Percentiles rank a stretch among this genome's conserved stretches.
These are phyloP conservation scores for Ettlia oleoabundans DNA, from an alignment of 139 green algal genomes.

Conservation along the genomic window DNA sequence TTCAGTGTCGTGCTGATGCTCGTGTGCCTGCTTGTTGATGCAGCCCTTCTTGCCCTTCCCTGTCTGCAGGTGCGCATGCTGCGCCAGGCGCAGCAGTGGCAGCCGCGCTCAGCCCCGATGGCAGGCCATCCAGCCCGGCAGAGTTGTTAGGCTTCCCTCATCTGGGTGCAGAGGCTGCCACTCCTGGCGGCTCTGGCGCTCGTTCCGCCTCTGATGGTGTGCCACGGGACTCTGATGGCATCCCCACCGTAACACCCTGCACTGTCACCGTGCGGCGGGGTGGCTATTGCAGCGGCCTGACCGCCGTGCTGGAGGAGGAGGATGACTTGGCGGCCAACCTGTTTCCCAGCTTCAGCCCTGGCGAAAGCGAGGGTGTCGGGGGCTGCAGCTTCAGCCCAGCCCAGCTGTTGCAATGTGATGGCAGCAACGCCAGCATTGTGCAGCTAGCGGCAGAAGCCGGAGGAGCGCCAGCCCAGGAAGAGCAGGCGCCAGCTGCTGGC, in stretches of 20 bases:
- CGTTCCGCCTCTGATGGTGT: constrained; percentile 9
- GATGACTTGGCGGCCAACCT: constrained; percentile 29
- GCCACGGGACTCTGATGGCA: constrained; percentile 13
- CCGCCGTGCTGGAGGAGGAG: background rate
- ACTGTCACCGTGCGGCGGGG: constrained; percentile 40
- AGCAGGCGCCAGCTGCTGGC: background rate
- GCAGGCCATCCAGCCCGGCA: background rate
- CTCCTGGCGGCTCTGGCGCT: background rate
- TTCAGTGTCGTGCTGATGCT: too few species aligned
- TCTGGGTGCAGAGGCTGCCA: background rate
- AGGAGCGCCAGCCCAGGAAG: too few species aligned
- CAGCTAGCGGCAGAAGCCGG: background rate
- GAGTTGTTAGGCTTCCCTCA: constrained; percentile 12
- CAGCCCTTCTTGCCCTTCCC: background rate
- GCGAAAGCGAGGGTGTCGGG: too few species aligned
- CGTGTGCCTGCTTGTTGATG: background rate
- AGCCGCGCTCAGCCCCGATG: background rate
- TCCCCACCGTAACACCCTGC: constrained; percentile 29
- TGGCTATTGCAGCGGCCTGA: background rate
- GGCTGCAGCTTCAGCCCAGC: background rate
- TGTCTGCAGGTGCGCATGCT: too few species aligned
- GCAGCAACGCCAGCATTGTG: background rate
- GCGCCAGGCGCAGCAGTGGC: background rate
- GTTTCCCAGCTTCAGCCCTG: constrained; percentile 20
- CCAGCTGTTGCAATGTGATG: background rate